Percentiles rank a stretch among this genome's conserved stretches.
Conservation (phyloP, 768 basidiomycete genomes). For the Cyclocybe aegerita region DNA sequence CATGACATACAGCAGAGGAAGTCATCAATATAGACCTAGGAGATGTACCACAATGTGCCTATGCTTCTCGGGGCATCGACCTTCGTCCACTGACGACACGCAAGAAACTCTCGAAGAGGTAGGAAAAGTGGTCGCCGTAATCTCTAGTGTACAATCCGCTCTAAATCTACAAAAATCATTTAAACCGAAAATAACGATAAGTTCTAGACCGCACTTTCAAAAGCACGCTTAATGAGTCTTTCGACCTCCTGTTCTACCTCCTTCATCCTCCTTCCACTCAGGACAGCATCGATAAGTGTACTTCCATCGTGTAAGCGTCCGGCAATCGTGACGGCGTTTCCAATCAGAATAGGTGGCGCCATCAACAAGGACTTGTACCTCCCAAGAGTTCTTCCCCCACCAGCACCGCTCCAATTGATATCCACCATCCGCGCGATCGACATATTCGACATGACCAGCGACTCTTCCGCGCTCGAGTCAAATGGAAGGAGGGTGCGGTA, state of each 20-base stretch:
- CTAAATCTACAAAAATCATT: no score
- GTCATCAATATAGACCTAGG: no score
- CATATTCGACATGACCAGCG: constrained; percentile 34
- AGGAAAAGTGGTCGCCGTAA: no score
- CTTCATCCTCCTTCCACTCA: constrained; percentile 12
- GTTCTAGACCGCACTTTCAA: no score
- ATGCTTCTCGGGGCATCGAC: no score
- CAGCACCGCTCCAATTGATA: constrained; percentile 32
- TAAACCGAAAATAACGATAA: no score
- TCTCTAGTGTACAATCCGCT: no score
- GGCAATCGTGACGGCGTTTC: constrained; percentile 34
- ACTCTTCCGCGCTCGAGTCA: constrained; percentile 30
- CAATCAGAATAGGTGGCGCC: constrained; percentile 25
- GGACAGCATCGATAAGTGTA: constrained; percentile 32
- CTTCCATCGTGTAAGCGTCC: constrained; percentile 33
- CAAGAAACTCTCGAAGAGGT: no score
- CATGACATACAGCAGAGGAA: no score
- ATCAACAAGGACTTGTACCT: constrained; percentile 35
- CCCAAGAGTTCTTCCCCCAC: constrained; percentile 31
- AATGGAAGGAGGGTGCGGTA: constrained; percentile 22
- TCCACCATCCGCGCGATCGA: constrained; percentile 36
- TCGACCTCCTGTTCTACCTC: not conserved
- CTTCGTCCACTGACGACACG: no score
- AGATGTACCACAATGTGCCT: no score
- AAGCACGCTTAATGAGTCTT: not conserved